These are phyloP conservation scores for Pleurostoma richardsiae DNA, from an alignment of 2,329 filamentous ascomycete genomes.

Conservation along the genomic window DNA sequence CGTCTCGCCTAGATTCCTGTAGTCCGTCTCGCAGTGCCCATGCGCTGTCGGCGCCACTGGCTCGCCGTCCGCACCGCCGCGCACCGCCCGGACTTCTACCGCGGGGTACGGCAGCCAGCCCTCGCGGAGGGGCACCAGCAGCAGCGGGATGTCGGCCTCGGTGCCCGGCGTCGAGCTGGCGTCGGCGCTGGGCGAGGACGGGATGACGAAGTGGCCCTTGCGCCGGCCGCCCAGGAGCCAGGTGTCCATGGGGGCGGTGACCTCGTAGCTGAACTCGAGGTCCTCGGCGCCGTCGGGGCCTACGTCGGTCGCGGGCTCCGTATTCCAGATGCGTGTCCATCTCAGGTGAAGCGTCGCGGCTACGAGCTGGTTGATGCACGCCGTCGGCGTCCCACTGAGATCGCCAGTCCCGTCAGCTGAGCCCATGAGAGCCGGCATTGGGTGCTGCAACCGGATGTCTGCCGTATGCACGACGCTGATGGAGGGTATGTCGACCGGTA, in stretches of 20 bases:
- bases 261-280: conserved; percentile 78
- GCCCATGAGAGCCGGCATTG: conserved; percentile 19
- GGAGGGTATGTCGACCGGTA: conserved; percentile 85
- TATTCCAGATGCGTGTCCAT: conserved; percentile 61
- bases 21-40: conserved; percentile 72
- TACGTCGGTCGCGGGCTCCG: conserved; percentile 23
- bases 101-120: conserved; percentile 74
- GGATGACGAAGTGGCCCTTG: conserved; percentile 70
- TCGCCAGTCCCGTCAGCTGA: conserved; percentile 19
- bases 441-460: conserved; percentile 51
- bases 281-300: conserved; percentile 26
- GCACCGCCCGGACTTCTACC: conserved; percentile 69
- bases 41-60: conserved; percentile 8
- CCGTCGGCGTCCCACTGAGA: conserved; percentile 32
- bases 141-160: conserved; percentile 58
- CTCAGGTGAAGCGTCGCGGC: conserved; percentile 56
- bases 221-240: conserved; percentile 85
- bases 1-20: conserved; percentile 70
- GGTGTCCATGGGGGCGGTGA: conserved; percentile 65
- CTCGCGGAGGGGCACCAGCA: conserved; percentile 74
- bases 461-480: conserved; percentile 80
- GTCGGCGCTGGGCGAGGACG: conserved; percentile 20
- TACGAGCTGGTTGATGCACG: conserved; percentile 60
- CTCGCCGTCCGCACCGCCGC: conserved; percentile 10
- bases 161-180: conserved; percentile 36